Percentiles rank a stretch among this genome's conserved stretches.
phyloP scores from a whole-genome alignment of 2,329 filamentous ascomycete species.

The Colletotrichum agaves region DNA sequence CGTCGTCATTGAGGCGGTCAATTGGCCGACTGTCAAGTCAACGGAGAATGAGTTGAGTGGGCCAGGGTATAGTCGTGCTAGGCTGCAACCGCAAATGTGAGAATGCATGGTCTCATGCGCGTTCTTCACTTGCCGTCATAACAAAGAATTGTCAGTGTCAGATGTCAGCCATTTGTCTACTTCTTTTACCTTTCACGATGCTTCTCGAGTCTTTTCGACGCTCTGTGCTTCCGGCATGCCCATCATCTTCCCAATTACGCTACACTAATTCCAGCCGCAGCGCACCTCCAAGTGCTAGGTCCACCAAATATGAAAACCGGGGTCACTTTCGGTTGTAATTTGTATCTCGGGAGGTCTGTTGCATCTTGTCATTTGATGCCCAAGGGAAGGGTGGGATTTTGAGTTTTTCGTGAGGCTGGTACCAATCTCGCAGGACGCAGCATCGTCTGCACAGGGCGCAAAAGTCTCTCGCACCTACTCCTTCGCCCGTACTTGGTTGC shows the following conservation, averaged over 20 bases:
- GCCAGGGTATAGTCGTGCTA: too few species aligned
- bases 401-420: slow-evolving; percentile 37
- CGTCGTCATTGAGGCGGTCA: not conserved
- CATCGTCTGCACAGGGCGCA: slow-evolving; percentile 18
- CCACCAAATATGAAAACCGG: slow-evolving; percentile 21
- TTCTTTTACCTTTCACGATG: not conserved
- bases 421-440: slow-evolving; percentile 32
- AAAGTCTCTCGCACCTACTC: slow-evolving; percentile 8
- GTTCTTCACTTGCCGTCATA: not conserved
- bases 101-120: not conserved
- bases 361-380: slow-evolving; percentile 32
- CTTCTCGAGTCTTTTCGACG: not conserved
- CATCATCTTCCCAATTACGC: slow-evolving; percentile 6
- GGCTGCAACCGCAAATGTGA: slow-evolving; percentile 18
- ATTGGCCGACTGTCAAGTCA: not conserved
- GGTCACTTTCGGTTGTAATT: slow-evolving; percentile 32
- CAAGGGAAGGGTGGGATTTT: slow-evolving; percentile 30
- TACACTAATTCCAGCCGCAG: not conserved
- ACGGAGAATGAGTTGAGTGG: not conserved
- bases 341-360: slow-evolving; percentile 21
- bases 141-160: slow-evolving; percentile 3
- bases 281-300: slow-evolving; percentile 11
- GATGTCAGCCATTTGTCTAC: not conserved
- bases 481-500: not conserved
- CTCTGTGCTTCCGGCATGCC: not conserved